A percentile compares a stretch with the other conserved stretches of the same genome.
Conservation (phyloP, 2,329 filamentous ascomycete genomes). For the Aspergillus uvarum region DNA sequence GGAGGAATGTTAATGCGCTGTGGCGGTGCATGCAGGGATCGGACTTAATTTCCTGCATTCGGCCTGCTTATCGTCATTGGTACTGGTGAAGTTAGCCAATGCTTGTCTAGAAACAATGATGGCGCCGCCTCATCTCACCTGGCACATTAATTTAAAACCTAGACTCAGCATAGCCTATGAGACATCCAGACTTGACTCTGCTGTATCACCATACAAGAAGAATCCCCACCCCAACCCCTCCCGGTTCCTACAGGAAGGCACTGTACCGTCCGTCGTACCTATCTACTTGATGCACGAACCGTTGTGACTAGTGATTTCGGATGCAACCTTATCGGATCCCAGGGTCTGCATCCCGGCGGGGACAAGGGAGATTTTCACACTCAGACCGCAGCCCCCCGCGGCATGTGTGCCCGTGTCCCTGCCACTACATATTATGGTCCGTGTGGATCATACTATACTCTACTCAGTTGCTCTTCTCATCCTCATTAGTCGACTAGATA, state of each 20-base stretch:
- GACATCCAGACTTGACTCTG: not conserved
- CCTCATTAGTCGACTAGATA: too few relatives aligned
- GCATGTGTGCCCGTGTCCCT: not conserved
- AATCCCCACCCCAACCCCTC: not conserved
- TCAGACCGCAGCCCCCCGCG: not conserved
- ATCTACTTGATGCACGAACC: not conserved
- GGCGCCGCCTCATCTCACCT: too few relatives aligned
- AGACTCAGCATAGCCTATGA: too few relatives aligned
- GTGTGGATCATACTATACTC: too few relatives aligned
- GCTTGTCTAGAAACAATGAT: too few relatives aligned
- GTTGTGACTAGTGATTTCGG: not conserved
- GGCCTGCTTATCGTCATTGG: not conserved
- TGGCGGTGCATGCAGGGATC: constrained; percentile 26
- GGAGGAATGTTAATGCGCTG: constrained; percentile 33
- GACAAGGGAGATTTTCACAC: not conserved
- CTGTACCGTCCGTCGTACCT: not conserved
- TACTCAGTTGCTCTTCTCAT: too few relatives aligned
- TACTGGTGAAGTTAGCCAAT: not conserved
- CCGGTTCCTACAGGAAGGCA: too few relatives aligned
- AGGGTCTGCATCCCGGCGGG: not conserved
- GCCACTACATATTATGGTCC: not conserved
- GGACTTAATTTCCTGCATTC: not conserved
- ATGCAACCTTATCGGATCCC: constrained; percentile 4
- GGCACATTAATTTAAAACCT: too few relatives aligned
- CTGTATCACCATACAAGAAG: not conserved